Conservation (phyloP, 2,329 filamentous ascomycete species). For the Elsinoe perseae region DNA sequence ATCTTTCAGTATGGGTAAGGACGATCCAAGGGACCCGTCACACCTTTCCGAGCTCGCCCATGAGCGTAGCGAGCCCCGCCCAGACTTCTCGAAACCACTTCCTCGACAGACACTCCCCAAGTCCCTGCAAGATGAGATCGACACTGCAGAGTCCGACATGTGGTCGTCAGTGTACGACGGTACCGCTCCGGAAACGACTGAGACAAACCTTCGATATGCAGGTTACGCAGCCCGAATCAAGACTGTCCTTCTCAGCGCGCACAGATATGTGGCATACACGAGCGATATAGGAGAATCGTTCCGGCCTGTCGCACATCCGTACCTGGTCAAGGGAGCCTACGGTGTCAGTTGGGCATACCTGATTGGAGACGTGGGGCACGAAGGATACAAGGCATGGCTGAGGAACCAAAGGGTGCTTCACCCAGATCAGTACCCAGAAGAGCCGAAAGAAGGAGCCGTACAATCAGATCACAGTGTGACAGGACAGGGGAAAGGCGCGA, state of each 20-base stretch:
- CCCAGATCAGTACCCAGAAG: constrained; percentile 49
- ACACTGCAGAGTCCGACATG: constrained; percentile 58
- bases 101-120: constrained; percentile 46
- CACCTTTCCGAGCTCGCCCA: constrained; percentile 33
- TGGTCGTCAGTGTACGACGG: constrained; percentile 72
- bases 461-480: neutral
- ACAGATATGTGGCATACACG: constrained; percentile 95
- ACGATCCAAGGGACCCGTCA: constrained; percentile 19
- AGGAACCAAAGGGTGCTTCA: constrained; percentile 71
- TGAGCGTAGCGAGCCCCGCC: constrained; percentile 37
- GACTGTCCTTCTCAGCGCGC: constrained; percentile 71
- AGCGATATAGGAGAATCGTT: constrained; percentile 94
- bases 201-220: constrained; percentile 80
- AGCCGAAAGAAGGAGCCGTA: constrained; percentile 16
- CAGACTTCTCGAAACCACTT: constrained; percentile 43
- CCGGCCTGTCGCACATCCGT: constrained; percentile 81
- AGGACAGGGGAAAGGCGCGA: constrained; percentile 32
- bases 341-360: constrained; percentile 90
- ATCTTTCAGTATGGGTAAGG: constrained; percentile 11
- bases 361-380: constrained; percentile 79
- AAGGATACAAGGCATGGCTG: constrained; percentile 91
- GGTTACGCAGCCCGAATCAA: constrained; percentile 69
- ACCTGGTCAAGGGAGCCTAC: constrained; percentile 73
- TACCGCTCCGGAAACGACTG: constrained; percentile 69
- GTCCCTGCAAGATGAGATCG: constrained; percentile 48